Evolutionary conservation across 371 early-diverging fungal species (phyloP).

Genomic region (Mortierella sp.): DNA sequence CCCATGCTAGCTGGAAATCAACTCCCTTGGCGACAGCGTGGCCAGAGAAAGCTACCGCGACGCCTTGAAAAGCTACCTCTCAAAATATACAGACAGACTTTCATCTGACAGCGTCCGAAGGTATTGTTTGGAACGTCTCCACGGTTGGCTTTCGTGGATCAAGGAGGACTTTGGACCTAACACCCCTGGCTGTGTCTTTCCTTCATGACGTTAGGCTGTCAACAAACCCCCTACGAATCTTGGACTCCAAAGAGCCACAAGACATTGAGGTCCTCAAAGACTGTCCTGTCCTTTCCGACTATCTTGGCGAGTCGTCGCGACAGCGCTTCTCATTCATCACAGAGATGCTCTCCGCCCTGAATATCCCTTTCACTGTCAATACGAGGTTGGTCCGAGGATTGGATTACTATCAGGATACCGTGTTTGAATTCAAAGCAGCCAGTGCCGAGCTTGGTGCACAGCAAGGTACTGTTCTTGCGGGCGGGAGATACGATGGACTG

Average conservation of each 20-base stretch:
- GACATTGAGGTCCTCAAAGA: slow-evolving; percentile 53
- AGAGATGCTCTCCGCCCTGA: slow-evolving; percentile 45
- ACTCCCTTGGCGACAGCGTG: slow-evolving; percentile 63
- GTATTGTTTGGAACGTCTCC: slow-evolving; percentile 17
- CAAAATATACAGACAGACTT: slow-evolving; percentile 33
- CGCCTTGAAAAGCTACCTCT: slow-evolving; percentile 58
- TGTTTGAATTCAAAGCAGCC: slow-evolving; percentile 63
- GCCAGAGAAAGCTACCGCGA: slow-evolving; percentile 57
- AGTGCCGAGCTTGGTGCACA: slow-evolving; percentile 59
- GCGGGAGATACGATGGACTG: slow-evolving; percentile 73
- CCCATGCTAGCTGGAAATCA: slow-evolving; percentile 57
- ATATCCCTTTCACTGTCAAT: slow-evolving; percentile 62
- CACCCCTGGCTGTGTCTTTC: not conserved
- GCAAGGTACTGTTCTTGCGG: slow-evolving; percentile 71
- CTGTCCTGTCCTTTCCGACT: slow-evolving; percentile 56
- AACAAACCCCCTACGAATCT: slow-evolving; percentile 67
- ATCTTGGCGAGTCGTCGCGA: slow-evolving; percentile 45
- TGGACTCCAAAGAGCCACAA: slow-evolving; percentile 67
- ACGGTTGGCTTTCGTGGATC: not conserved
- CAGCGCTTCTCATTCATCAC: slow-evolving; percentile 58
- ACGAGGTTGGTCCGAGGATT: slow-evolving; percentile 67
- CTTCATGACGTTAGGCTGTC: slow-evolving; percentile 42
- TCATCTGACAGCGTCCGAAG: slow-evolving; percentile 60
- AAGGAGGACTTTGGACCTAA: no score
- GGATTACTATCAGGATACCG: slow-evolving; percentile 74